A percentile compares a stretch with the other conserved stretches of the same genome.
Conservation (phyloP, 768 basidiomycete genomes). For the Termitomyces sp. region DNA sequence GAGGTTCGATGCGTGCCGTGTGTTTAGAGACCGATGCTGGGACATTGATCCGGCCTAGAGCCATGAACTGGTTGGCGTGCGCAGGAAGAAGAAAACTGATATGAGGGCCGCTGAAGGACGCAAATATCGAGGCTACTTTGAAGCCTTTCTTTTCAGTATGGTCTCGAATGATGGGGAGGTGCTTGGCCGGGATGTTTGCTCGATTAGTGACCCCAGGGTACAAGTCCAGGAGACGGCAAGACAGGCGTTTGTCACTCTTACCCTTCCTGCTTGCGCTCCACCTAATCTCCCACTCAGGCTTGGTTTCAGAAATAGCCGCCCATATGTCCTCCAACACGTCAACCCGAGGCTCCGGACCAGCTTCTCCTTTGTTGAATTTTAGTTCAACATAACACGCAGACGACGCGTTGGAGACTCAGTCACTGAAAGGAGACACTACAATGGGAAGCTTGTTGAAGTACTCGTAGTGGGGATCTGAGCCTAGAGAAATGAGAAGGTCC, state of each 20-base stretch:
- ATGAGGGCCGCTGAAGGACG: not conserved
- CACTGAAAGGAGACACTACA: not conserved
- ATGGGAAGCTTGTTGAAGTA: not conserved
- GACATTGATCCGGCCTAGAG: no score
- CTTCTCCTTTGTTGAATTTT: not conserved
- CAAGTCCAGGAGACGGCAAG: no score
- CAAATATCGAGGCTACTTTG: not conserved
- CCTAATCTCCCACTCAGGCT: not conserved
- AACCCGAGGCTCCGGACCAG: not conserved
- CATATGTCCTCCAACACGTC: not conserved
- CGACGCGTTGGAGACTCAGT: not conserved
- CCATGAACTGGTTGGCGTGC: not conserved
- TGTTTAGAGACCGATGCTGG: no score
- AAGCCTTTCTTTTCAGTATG: not conserved
- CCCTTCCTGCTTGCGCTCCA: not conserved
- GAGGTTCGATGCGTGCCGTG: no score
- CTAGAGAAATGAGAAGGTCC: not conserved
- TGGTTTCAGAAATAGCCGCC: not conserved
- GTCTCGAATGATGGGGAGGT: not conserved
- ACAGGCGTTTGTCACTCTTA: no score
- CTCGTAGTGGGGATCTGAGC: not conserved
- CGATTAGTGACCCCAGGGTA: not conserved
- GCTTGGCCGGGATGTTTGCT: not conserved
- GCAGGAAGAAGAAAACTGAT: not conserved
- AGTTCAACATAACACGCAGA: not conserved